Evolutionary conservation across 2,329 filamentous ascomycete species (phyloP).

Genomic region (Ascochyta koolunga): DNA sequence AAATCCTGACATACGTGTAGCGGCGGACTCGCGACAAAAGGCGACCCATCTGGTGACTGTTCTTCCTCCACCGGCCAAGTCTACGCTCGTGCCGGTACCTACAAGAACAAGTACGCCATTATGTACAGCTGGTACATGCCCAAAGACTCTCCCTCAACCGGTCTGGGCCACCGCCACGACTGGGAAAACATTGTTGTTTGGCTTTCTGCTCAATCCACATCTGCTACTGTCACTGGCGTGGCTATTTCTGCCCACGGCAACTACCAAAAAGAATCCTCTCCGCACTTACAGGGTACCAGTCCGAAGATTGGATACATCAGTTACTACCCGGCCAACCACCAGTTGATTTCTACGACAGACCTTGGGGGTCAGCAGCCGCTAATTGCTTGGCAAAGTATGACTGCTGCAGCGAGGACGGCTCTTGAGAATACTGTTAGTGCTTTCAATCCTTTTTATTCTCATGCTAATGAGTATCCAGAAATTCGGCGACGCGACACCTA

Average conservation of each 20-base stretch:
- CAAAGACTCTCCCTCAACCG: slow-evolving; percentile 54
- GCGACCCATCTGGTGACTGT: slow-evolving; percentile 50
- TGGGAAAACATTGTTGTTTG: slow-evolving; percentile 63
- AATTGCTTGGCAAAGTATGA: slow-evolving; percentile 59
- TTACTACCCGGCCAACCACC: slow-evolving; percentile 57
- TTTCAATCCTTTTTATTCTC: background rate
- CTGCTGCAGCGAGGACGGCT: slow-evolving; percentile 50
- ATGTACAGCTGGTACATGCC: slow-evolving; percentile 62
- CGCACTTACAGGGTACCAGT: slow-evolving; percentile 49
- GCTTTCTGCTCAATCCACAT: slow-evolving; percentile 50
- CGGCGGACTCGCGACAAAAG: slow-evolving; percentile 52
- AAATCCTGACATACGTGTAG: slow-evolving; percentile 31
- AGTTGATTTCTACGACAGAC: slow-evolving; percentile 50
- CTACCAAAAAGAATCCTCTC: slow-evolving; percentile 49
- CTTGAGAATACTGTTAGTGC: slow-evolving; percentile 49
- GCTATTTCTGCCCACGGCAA: slow-evolving; percentile 60
- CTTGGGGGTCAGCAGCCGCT: slow-evolving; percentile 55
- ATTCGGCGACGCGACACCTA: slow-evolving; percentile 56
- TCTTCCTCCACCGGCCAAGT: slow-evolving; percentile 57
- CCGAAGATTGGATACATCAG: slow-evolving; percentile 58
- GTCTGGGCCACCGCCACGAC: slow-evolving; percentile 60
- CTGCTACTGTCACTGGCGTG: slow-evolving; percentile 55
- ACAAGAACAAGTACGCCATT: slow-evolving; percentile 53
- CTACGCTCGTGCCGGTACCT: slow-evolving; percentile 54
- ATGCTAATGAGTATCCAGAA: slow-evolving; percentile 22